phyloP scores from a whole-genome alignment of 2,329 filamentous ascomycete genomes.

The Cercospora beticola region DNA sequence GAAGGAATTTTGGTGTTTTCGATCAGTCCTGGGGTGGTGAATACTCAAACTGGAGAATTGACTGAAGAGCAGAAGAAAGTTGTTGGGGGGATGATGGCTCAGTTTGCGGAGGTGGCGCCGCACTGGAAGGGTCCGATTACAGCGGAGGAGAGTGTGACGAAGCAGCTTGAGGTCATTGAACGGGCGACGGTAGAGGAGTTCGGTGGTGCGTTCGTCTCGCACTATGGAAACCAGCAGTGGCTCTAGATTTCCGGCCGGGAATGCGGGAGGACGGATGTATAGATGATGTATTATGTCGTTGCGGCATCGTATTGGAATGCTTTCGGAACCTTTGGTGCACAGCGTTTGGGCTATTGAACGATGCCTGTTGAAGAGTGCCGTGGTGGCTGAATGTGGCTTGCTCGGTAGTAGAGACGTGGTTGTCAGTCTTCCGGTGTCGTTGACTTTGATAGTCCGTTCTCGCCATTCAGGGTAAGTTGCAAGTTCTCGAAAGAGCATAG shows the following conservation, averaged over 20 bases:
- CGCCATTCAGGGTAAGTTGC: not conserved
- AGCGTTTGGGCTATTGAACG: not conserved
- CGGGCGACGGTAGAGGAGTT: slow-evolving; percentile 46
- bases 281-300: not conserved
- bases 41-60: slow-evolving; percentile 18
- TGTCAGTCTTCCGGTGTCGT: not conserved
- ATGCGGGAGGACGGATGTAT: not conserved
- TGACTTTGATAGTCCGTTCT: not conserved
- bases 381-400: not conserved
- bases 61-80: slow-evolving; percentile 30
- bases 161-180: slow-evolving; percentile 36
- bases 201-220: slow-evolving; percentile 56
- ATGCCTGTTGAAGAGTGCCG: not conserved
- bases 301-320: not conserved
- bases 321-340: not conserved
- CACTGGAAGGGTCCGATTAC: slow-evolving; percentile 33
- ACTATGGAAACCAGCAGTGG: slow-evolving; percentile 51
- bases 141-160: slow-evolving; percentile 33
- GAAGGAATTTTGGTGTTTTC: slow-evolving; percentile 33
- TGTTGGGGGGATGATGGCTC: slow-evolving; percentile 34
- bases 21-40: slow-evolving; percentile 33
- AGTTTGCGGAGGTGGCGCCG: slow-evolving; percentile 39
- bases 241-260: slow-evolving; percentile 12
- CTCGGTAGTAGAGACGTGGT: not conserved
- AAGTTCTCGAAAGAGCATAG: not conserved